A percentile compares a stretch with the other conserved stretches of the same genome.
phyloP scores from a whole-genome alignment of 225 moss, liverwort and hornwort genomes.

The Pseudoscleropodium purum region DNA sequence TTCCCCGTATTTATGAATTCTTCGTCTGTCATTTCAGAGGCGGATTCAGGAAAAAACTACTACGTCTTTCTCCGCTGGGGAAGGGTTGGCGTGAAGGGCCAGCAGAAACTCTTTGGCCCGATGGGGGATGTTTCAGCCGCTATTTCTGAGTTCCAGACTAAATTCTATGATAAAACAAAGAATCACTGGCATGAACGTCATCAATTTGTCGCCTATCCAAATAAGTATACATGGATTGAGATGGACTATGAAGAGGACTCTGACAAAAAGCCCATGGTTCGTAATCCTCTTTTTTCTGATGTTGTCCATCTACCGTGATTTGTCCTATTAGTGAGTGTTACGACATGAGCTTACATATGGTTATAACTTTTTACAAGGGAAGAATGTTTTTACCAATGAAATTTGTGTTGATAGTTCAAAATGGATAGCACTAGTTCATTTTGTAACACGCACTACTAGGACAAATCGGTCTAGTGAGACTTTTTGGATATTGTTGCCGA shows the following conservation, averaged over 20 bases:
- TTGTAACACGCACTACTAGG: neutral
- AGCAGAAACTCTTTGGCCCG: conserved; percentile 39
- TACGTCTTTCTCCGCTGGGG: conserved; percentile 73
- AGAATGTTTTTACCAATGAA: neutral
- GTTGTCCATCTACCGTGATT: neutral
- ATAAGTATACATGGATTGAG: conserved; percentile 93
- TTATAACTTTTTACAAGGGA: neutral
- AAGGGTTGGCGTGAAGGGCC: conserved; percentile 83
- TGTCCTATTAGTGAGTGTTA: too few species aligned
- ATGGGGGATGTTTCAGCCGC: neutral
- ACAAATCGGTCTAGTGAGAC: neutral
- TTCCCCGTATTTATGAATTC: neutral
- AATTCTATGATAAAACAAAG: conserved; percentile 56
- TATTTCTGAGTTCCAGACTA: conserved; percentile 7
- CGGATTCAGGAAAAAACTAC: conserved; percentile 40
- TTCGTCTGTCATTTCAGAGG: conserved; percentile 30
- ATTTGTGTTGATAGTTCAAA: neutral
- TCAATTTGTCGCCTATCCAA: conserved; percentile 42
- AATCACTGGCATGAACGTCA: conserved; percentile 51
- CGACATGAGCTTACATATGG: too few species aligned
- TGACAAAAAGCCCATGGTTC: conserved; percentile 12
- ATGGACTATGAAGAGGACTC: conserved; percentile 74
- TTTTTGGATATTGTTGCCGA: neutral
- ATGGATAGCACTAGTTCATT: neutral
- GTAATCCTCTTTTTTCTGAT: neutral